A percentile compares a stretch with the other conserved stretches of the same genome.
These are phyloP conservation scores for Neurospora discreta DNA, from an alignment of 495 filamentous ascomycete genomes.

Conservation along the genomic window DNA sequence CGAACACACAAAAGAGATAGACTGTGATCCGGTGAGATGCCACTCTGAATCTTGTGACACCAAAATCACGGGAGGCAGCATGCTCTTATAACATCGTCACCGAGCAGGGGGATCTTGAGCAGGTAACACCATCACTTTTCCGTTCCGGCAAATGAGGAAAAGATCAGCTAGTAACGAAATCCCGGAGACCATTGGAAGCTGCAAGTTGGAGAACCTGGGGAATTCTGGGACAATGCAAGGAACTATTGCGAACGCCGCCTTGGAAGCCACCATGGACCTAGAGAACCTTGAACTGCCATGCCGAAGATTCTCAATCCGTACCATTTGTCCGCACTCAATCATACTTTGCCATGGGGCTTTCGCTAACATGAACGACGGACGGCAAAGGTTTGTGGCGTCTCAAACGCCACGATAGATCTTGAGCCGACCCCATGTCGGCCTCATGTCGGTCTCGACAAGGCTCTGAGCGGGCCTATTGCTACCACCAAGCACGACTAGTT, in stretches of 20 bases:
- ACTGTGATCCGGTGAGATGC: background rate
- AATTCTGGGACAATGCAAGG: background rate
- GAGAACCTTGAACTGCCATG: background rate
- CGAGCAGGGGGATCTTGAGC: background rate
- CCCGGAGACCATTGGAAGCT: background rate
- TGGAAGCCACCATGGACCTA: background rate
- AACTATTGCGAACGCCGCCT: background rate
- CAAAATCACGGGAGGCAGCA: background rate
- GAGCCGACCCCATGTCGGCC: background rate
- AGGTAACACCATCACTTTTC: background rate
- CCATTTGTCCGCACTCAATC: background rate
- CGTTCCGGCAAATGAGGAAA: background rate
- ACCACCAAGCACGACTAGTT: background rate
- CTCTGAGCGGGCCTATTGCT: background rate
- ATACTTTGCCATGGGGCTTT: background rate
- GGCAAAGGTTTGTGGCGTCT: background rate
- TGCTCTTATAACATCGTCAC: background rate
- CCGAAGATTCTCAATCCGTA: background rate
- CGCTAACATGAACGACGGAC: background rate
- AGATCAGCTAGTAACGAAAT: background rate
- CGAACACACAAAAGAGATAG: background rate
- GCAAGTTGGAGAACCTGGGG: background rate
- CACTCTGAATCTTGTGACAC: background rate
- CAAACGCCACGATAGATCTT: background rate
- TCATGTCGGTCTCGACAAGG: background rate